Base-by-base conservation (phyloP, 140 eudicot genomes). In the Anethum foeniculum region DNA sequence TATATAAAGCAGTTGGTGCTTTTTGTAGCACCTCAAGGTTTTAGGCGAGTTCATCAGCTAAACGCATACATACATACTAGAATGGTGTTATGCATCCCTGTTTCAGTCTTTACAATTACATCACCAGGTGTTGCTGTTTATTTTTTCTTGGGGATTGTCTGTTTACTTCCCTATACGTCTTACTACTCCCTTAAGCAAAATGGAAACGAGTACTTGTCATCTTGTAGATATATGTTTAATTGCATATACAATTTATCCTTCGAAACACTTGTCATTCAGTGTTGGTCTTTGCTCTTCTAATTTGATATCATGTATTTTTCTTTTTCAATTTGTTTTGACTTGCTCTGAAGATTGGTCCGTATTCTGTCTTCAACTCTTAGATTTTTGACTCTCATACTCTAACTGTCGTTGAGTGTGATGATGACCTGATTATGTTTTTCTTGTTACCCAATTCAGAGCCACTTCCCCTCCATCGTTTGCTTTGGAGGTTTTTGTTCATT, bases 391-490 rank as follows among this genome's bases (percentile, higher is more conserved):
- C 73, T 14, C 1, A 68, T 68, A 32, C n/a, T 16, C 12, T 12
- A 68, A 68, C 10, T 68, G 12, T 68, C 16, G 44, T 5, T 68
- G 10, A 67, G 41, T 32, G 74, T 68, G 74, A 68, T 68, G 32
- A 32, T 68, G 44, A 68, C 74, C 14, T 30, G 74, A 56, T 81
- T 64, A 44, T 58, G 27, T 7, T 81, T 60, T 39, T 56, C 25
- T 76, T 47, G 46, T 71, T 68, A 23, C 48, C 52, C 18, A 75
- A 73, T 83, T 23, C 86, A 95, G 99, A 86, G 97, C 93, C 83
- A 92, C 99, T 48, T 95, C 96, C 75, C 99, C 99, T 73, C 97
- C 97, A 80, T 95, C 99, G 80, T 95, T 95, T 89, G 99, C 99
- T 78, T 79, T 95, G 90, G 99, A 95, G 86, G 93, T 91, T 83